Percentiles rank a stretch among this genome's conserved stretches.
These are phyloP conservation scores for Phyllosticta capitalensis DNA, from an alignment of 2,329 filamentous ascomycete genomes.

Conservation along the genomic window DNA sequence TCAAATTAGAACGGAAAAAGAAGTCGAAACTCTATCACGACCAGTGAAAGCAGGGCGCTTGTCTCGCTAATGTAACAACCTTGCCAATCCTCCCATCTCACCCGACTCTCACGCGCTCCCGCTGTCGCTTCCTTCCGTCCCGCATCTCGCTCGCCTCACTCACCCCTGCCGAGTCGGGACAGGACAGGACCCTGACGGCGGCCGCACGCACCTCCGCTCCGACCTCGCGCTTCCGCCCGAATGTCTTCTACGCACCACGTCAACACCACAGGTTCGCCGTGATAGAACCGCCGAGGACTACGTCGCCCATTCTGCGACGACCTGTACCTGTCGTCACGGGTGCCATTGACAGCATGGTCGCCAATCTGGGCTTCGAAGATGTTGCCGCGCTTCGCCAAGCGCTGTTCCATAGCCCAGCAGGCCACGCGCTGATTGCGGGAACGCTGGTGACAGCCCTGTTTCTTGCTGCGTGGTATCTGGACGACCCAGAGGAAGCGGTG, in stretches of 20 bases:
- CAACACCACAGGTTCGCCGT: neutral
- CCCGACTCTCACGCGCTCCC: neutral
- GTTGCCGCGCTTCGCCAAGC: neutral
- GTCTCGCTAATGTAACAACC: too few species aligned
- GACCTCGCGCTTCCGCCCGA: neutral
- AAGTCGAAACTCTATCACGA: neutral
- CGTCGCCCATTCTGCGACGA: neutral
- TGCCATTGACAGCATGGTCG: neutral
- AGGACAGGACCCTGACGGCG: neutral
- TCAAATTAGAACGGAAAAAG: neutral
- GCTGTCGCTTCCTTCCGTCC: too few species aligned
- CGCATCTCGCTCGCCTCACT: neutral
- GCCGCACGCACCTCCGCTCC: neutral
- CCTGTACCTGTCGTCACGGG: neutral
- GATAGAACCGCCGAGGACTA: neutral
- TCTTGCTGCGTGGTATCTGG: slow-evolving; percentile 3
- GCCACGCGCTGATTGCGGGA: neutral
- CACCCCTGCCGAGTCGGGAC: neutral
- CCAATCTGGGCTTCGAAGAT: neutral
- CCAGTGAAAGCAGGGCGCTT: too few species aligned
- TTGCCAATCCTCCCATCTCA: neutral
- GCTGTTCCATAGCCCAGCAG: neutral
- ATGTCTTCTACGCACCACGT: neutral
- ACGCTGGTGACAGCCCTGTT: neutral
- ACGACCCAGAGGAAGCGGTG: slow-evolving; percentile 34